Conservation (phyloP, 805 yeast genomes). For the Starmerella riodocensis region DNA sequence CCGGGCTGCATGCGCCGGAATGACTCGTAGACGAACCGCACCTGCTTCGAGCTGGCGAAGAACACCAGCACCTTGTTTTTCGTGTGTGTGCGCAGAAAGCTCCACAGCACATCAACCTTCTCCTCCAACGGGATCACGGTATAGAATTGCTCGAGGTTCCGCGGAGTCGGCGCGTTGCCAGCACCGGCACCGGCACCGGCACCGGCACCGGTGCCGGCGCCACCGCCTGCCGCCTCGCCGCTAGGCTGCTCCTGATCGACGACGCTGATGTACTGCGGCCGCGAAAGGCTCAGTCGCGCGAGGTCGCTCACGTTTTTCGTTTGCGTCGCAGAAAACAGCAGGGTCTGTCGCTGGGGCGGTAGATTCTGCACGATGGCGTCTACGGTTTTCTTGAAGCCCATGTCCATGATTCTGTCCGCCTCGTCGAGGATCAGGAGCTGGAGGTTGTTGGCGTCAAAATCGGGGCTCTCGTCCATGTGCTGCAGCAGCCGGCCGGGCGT, state of each 20-base stretch:
- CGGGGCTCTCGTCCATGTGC: slow-evolving; percentile 80
- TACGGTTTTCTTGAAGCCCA: slow-evolving; percentile 78
- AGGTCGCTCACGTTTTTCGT: slow-evolving; percentile 69
- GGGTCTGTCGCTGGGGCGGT: slow-evolving; percentile 70
- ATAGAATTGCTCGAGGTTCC: slow-evolving; percentile 71
- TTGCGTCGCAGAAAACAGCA: slow-evolving; percentile 80
- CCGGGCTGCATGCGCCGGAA: slow-evolving; percentile 86
- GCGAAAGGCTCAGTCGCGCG: slow-evolving; percentile 61
- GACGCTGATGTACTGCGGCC: slow-evolving; percentile 48
- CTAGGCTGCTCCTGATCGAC: slow-evolving; percentile 23
- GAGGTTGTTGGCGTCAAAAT: slow-evolving; percentile 58
- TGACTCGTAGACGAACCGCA: slow-evolving; percentile 75
- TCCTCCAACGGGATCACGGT: slow-evolving; percentile 59
- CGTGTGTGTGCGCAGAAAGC: slow-evolving; percentile 71
- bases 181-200: too few species aligned
- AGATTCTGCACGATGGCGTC: slow-evolving; percentile 68
- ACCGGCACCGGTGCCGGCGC: slow-evolving; percentile 8
- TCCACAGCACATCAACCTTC: slow-evolving; percentile 74
- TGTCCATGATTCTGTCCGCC: slow-evolving; percentile 83
- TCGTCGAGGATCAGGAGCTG: slow-evolving; percentile 77
- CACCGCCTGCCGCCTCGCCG: slow-evolving; percentile 7
- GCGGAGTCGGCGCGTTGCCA: slow-evolving; percentile 52
- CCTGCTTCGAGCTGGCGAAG: slow-evolving; percentile 78
- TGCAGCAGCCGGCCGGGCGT: slow-evolving; percentile 87
- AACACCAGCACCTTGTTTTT: slow-evolving; percentile 72